Evolutionary conservation across 176 grass and related monocot genomes (phyloP), one percentile per base, ranked within the genome.

Genomic region (Saccharum spontaneum): DNA sequence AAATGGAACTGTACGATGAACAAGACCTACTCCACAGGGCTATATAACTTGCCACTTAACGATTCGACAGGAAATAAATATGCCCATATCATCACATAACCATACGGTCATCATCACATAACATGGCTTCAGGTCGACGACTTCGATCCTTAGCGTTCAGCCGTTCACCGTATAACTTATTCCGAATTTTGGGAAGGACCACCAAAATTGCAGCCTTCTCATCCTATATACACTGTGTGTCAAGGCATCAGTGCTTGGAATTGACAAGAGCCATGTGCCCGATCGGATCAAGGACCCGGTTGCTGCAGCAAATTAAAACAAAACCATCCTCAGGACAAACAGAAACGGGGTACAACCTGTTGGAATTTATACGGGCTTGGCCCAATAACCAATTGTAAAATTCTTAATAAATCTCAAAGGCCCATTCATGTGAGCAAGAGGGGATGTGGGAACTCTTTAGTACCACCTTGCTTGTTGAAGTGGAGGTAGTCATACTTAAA

Each of bases 221-320:
- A 68, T 85, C 62, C 71, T 76, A 83, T 76, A 80, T 7, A 2
- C 83, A 55, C 50, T 20, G 17, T 18, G 1, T 50, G 6, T 59
- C 3, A 3, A n/a, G 23, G 14, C 43, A 40, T 84, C 79, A 92
- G 6, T 65, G 28, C 33, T 73, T 89, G 31, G 92, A 77, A 24
- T 70, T 83, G 74, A 93, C 92, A 67, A 93, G 72, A 55, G 88
- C 82, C 95, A 98, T 93, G 73, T 95, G 93, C 26, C n/a, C 87
- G 16, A 98, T 98, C 84, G 95, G 82, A 80, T 98, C 95, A 10
- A 98, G 83, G 52, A 95, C 92, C 18, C 89, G 92, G 91, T 95
- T 95, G 67, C 92, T 95, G 90, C 54, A 82, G 45, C 9, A 64
- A 69, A 69, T 8, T 57, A 59, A 75, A 52, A 20, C 16, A 76